These are phyloP conservation scores for Apiotrichum gamsii DNA, from an alignment of 1,284 basidiomycete genomes.

Conservation along the genomic window DNA sequence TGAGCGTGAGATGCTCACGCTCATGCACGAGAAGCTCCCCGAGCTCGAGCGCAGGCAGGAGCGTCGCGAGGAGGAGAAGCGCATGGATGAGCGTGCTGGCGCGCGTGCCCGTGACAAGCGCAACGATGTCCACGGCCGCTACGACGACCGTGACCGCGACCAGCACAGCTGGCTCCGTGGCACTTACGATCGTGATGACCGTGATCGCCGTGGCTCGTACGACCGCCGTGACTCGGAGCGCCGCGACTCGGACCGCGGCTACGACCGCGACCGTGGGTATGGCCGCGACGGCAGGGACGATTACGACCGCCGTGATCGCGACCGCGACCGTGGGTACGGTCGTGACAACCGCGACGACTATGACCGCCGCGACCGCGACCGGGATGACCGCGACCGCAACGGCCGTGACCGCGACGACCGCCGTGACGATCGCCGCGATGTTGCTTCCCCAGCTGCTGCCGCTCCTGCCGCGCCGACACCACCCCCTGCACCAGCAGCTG, in stretches of 20 bases:
- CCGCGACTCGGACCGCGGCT: conserved; percentile 22
- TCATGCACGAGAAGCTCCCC: conserved; percentile 89
- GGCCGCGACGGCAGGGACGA: conserved; percentile 7
- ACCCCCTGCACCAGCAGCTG: conserved; percentile 19
- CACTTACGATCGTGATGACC: conserved; percentile 47
- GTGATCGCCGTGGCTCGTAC: conserved; percentile 25
- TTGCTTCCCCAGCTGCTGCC: neutral
- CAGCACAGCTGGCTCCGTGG: conserved; percentile 45
- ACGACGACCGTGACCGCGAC: conserved; percentile 50
- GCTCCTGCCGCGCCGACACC: conserved; percentile 12
- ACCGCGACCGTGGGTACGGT: conserved; percentile 37
- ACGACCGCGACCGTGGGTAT: conserved; percentile 4
- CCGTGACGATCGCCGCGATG: conserved; percentile 22
- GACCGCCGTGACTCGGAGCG: conserved; percentile 42
- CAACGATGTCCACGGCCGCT: conserved; percentile 73
- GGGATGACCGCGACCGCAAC: conserved; percentile 27
- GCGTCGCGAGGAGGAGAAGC: conserved; percentile 67
- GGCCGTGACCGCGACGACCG: conserved; percentile 25
- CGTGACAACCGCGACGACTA: conserved; percentile 1
- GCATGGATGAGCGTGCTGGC: conserved; percentile 72
- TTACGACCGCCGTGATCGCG: conserved; percentile 16
- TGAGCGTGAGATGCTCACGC: conserved; percentile 77
- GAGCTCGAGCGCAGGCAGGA: conserved; percentile 82
- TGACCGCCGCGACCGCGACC: conserved; percentile 6
- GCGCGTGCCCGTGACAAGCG: conserved; percentile 72